phyloP scores from a whole-genome alignment of 192 early-diverging fungal genomes.

The Bifiguratus adelaidae region DNA sequence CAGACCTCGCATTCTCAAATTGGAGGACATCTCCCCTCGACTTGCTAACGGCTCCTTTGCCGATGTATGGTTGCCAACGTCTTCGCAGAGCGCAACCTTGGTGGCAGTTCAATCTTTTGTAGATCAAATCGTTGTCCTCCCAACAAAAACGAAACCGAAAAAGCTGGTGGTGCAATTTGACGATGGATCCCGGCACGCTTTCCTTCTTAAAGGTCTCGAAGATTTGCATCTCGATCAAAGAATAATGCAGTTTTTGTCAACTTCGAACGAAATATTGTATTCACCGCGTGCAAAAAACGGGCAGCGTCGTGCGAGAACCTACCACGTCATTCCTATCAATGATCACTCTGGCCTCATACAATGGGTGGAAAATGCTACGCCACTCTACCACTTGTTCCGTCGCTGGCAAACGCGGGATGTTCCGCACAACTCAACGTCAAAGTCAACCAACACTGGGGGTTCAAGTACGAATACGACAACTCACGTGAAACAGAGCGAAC shows the following conservation, averaged over 20 bases:
- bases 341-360: slow-evolving; percentile 87
- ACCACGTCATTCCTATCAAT: slow-evolving; percentile 80
- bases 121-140: slow-evolving; percentile 39
- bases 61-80: slow-evolving; percentile 36
- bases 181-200: slow-evolving; percentile 49
- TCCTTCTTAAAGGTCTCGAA: slow-evolving; percentile 88
- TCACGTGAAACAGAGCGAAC: slow-evolving; percentile 33
- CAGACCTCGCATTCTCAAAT: slow-evolving; percentile 36
- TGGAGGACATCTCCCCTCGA: slow-evolving; percentile 48
- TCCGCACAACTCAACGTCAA: too few relatives aligned
- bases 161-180: slow-evolving; percentile 52
- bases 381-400: slow-evolving; percentile 68
- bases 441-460: slow-evolving; percentile 10
- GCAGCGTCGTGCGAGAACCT: slow-evolving; percentile 29
- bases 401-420: slow-evolving; percentile 66
- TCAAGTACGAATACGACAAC: slow-evolving; percentile 29
- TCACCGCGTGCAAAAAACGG: slow-evolving; percentile 11
- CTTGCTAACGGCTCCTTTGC: slow-evolving; percentile 33
- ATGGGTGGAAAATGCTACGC: slow-evolving; percentile 80
- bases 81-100: slow-evolving; percentile 5
- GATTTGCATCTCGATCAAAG: slow-evolving; percentile 89
- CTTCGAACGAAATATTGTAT: slow-evolving; percentile 50
- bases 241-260: slow-evolving; percentile 70
- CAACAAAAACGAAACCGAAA: slow-evolving; percentile 92
- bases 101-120: slow-evolving; percentile 42